Evolutionary conservation across 768 basidiomycete species (phyloP), one percentile per base, ranked within the genome.

Genomic region (Trametes maxima): DNA sequence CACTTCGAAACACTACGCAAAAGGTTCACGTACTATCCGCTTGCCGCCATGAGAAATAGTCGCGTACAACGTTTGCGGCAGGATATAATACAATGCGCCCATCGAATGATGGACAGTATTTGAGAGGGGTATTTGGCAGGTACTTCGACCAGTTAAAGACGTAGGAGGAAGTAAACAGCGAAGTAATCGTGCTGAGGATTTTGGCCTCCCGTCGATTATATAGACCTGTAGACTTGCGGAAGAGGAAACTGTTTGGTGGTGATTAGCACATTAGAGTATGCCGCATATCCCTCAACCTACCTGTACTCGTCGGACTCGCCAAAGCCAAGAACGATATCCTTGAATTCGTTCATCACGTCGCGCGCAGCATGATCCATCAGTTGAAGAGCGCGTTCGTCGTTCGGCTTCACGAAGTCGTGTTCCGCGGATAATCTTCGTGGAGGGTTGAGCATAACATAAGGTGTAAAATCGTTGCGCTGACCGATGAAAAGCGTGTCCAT

Each of bases 221-320:
- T 11, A 99, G 73, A 6, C 82, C 75, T 1, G 92, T 86, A 3
- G 83, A 80, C 65, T 84, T 88, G 57, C 86, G 85, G 47, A 99
- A 81, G 54, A 98, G 82, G 69, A 99, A 98, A 71, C 96, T 98
- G 59, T 1, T 24, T 1, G 35, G 5, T 10, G 19, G 39, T 42
- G 11, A n/a, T 47, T 37, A 43, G 44, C 24, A 40, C 13, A 2
- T 3, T 1, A 11, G 21, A 22, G 5, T 46, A 6, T 6, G 17
- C 52, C 5, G 8, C 22, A 8, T 2, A 17, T n/a, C 16, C 2
- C 4, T 2, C 33, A 7, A 4, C 21, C 5, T 59, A 90, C 95
- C 95, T 97, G 75, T 86, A 98, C 75, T 99, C 97, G 72, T 99
- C 97, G 19, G 95, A 97, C 77, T 99, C 92, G 1, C 97, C 97